Evolutionary conservation across 2,329 filamentous ascomycete genomes (phyloP), one percentile per base, ranked within the genome.

Genomic region (Ophiostoma ulmi): DNA sequence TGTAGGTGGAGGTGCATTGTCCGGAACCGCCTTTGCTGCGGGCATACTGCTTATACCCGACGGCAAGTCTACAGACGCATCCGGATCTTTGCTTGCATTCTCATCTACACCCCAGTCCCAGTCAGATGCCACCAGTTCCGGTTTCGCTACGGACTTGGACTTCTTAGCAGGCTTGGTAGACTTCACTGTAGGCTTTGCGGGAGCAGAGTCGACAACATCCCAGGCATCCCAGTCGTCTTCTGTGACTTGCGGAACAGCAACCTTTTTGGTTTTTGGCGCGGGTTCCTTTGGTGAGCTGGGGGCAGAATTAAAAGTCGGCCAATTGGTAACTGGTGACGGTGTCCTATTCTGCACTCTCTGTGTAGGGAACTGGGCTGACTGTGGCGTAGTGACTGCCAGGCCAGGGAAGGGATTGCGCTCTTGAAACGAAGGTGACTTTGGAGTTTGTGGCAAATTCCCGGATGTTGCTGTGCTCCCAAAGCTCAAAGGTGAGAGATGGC

Each of bases 1-100:
- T 22, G 89, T 92, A 5, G 93, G 93, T 6, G 92, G 91, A 35
- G 83, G 81, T 5, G 78, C 77, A 55, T 78, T 77, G 71, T 82
- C 78, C n/a, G 77, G 72, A 68, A 76, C 67, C 20, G 70, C 22
- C 68, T 58, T 66, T 38, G 66, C 44, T 20, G 64, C 41, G 2
- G 70, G 35, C 4, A 75, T 55, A 7, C 70, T 72, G 38, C 63
- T 68, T n/a, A 73, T 68, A 6, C 64, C 69, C 1, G 72, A 38
- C 11, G 72, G 73, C 3, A 72, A 38, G 2, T 22, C 26, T 8
- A 39, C 36, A 36, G 66, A 14, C 8, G 11, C 36, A 41, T 17
- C 20, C 22, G 1, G 65, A 3, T 2, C 44, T 20, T n/a, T 66
- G 20, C 1, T 70, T 68, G 1, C 72, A 74, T 13, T n/a, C 58